Evolutionary conservation across 2,329 filamentous ascomycete genomes (phyloP), one percentile per base, ranked within the genome.

Genomic region (Dothiorella sarmentorum): DNA sequence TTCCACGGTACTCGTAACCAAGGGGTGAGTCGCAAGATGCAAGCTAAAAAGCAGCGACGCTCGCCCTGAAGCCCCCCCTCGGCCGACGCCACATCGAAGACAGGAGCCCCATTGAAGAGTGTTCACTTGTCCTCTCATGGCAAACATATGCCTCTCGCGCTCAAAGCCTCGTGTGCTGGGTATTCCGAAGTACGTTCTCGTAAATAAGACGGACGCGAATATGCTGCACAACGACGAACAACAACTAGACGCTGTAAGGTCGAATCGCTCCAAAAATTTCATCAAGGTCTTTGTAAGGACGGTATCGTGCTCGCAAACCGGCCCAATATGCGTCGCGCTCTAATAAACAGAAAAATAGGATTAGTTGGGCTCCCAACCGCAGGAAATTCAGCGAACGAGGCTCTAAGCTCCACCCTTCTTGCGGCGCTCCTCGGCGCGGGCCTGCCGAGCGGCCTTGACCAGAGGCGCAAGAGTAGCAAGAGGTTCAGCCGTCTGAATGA

Each of bases 371-470:
- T 44, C 27, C 26, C n/a, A n/a, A 9, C 27, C 52, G 18, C 38
- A 20, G 35, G 26, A 3, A 20, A 11, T 31, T n/a, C 7, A 17
- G 38, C 22, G 24, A 26, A 13, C n/a, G 27, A 53, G 33, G n/a
- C n/a, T n/a, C 42, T 59, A 61, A 59, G 56, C 44, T 40, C 70
- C 71, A 61, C 76, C 77, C 69, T 80, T 81, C 67, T 78, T 79
- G 61, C 73, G 73, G 33, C 75, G 72, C 75, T 97, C 93, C 68
- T 93, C 88, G 24, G 89, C 89, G 72, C 92, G 84, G 63, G 91
- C 91, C 71, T 90, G 85, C 64, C 92, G 84, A 47, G 93, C 93
- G 40, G 91, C 89, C 68, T 87, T 85, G 55, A 97, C 93, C 60
- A 97, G 82, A 9, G 93, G 92, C 24, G 93, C 88, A 57, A 97